phyloP scores from a whole-genome alignment of 305 asterid species.

The Fraxinus ornus region DNA sequence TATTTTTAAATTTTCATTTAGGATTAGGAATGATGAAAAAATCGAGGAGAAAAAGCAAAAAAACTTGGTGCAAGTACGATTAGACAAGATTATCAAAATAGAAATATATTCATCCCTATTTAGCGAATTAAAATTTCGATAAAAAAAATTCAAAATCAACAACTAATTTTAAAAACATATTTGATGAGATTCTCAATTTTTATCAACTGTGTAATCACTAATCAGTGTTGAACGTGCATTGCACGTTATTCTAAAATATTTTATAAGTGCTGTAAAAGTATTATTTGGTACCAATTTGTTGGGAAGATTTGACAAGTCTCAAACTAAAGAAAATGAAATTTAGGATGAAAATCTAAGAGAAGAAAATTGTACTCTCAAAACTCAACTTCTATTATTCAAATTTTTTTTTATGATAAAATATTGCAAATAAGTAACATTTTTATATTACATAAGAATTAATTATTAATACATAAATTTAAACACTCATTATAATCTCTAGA shows the following conservation, averaged over 20 bases:
- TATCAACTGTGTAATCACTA: not conserved
- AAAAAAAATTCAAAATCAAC: not conserved
- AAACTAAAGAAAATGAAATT: too few relatives aligned
- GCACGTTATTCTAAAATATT: too few relatives aligned
- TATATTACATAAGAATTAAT: too few relatives aligned
- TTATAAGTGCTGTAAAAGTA: not conserved
- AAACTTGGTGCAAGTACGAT: not conserved
- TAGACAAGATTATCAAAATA: not conserved
- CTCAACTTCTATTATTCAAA: too few relatives aligned
- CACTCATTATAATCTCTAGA: not conserved
- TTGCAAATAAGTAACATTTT: too few relatives aligned
- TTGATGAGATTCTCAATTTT: not conserved
- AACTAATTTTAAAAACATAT: too few relatives aligned
- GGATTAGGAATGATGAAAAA: not conserved
- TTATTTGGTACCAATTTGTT: too few relatives aligned
- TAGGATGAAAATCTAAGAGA: too few relatives aligned
- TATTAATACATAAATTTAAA: too few relatives aligned
- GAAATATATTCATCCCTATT: not conserved
- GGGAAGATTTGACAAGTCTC: not conserved
- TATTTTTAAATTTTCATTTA: not conserved
- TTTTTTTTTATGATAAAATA: too few relatives aligned
- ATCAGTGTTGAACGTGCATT: not conserved
- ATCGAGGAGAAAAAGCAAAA: not conserved
- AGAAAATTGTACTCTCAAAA: not conserved
- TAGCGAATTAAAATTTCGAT: not conserved